Evolutionary conservation across 805 yeast species (phyloP), one percentile per base, ranked within the genome.

Genomic region (Candida verbasci): DNA sequence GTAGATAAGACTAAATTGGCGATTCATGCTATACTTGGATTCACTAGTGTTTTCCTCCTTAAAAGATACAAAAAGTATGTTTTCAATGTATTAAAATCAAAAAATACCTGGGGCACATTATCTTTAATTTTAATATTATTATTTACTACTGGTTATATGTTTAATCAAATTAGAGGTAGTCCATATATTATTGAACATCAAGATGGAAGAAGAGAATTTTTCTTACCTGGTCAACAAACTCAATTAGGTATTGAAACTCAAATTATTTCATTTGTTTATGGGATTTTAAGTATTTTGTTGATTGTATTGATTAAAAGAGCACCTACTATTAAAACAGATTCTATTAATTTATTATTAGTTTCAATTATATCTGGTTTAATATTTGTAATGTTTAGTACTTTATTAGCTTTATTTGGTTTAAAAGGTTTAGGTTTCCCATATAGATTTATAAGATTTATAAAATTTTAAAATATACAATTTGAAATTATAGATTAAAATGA

Each of bases 191-290:
- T 72, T 45, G 69, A 65, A 23, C 59, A 54, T 17, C 50, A 45
- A 7, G 55, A 69, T 31, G 75, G 74, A 8, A 37, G 42, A 1
- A 55, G 52, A 3, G 55, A 54, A 7, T 73, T 70, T 45, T 58
- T 72, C 41, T 43, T 55, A 3, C 65, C 69, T 4, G 87, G 87
- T 24, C 88, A 84, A 50, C 85, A 82, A 52, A 66, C 64, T 34
- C 98, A 93, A 60, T 73, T 75, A 34, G 96, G 87, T 6, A 78
- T 83, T 30, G 98, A 93, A 66, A 87, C 97, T 7, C 97, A 93
- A 64, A 73, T 88, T 35, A 61, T 93, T 26, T 79, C 87, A 2
- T 72, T 84, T 17, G 42, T 85, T 6, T 88, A 87, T 56, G 94
- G 87, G 2, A 47, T 74, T 6, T 64, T 88, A 48, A 75, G 88